A percentile compares a stretch with the other conserved stretches of the same genome.
phyloP scores from a whole-genome alignment of 768 basidiomycete species.

The Auricularia sp. region DNA sequence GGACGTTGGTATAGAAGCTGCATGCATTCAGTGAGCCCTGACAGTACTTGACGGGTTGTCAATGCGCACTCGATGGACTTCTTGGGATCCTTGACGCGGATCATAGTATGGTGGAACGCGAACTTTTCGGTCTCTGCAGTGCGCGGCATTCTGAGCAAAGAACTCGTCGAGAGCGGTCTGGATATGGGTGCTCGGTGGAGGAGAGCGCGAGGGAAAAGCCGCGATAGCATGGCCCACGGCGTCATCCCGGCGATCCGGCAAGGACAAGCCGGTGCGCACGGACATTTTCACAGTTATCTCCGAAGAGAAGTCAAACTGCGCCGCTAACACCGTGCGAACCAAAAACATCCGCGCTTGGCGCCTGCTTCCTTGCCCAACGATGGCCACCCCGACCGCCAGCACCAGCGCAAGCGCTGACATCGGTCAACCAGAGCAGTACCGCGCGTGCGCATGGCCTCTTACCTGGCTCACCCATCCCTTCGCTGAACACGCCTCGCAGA shows the following conservation, averaged over 20 bases:
- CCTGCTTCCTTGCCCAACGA: neutral
- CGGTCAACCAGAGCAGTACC: constrained; percentile 2
- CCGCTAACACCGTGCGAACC: neutral
- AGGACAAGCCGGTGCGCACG: too few species aligned
- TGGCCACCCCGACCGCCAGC: neutral
- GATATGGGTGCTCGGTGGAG: too few species aligned
- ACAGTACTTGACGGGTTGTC: neutral
- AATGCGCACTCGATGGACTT: constrained; percentile 58
- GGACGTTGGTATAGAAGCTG: constrained; percentile 12
- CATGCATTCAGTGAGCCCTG: neutral
- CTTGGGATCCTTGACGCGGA: constrained; percentile 82
- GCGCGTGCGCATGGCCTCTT: constrained; percentile 1
- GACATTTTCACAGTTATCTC: too few species aligned
- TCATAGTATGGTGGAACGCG: constrained; percentile 82
- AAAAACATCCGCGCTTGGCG: neutral
- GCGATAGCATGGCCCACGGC: too few species aligned
- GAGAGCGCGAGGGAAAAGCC: too few species aligned
- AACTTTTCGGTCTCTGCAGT: constrained; percentile 55
- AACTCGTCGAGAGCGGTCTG: too few species aligned
- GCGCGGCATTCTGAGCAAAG: constrained; percentile 41
- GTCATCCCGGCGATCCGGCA: too few species aligned
- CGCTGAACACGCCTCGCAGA: constrained; percentile 30
- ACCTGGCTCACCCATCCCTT: neutral
- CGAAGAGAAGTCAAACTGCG: neutral
- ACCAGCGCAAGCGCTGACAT: neutral